Percentiles rank a stretch among this genome's conserved stretches.
phyloP scores from a whole-genome alignment of 179 eudicot species.

The Silene vulgaris region DNA sequence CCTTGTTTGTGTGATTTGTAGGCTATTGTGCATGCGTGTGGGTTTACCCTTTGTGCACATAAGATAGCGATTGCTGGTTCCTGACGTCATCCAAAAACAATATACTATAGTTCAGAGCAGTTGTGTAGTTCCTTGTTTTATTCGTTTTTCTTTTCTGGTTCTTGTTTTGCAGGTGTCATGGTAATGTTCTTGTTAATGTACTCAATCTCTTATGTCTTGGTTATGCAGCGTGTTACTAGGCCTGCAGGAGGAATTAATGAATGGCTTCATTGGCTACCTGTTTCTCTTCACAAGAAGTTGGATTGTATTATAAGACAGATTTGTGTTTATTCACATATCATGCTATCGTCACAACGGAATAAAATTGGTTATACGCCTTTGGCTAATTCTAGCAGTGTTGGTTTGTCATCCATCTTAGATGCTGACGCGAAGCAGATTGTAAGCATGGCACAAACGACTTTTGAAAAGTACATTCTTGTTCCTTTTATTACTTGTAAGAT shows the following conservation, averaged over 20 bases:
- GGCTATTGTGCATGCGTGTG: too few species aligned
- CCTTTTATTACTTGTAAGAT: slow-evolving; percentile 7
- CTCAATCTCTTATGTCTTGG: slow-evolving; percentile 10
- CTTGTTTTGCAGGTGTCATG: not conserved
- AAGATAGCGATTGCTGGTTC: too few species aligned
- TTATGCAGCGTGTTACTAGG: slow-evolving; percentile 76
- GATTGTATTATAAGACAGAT: slow-evolving; percentile 50
- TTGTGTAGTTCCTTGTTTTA: not conserved
- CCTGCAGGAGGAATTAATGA: slow-evolving; percentile 89
- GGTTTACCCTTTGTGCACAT: too few species aligned
- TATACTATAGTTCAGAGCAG: not conserved
- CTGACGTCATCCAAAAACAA: too few species aligned
- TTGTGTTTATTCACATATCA: slow-evolving; percentile 46
- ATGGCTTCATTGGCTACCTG: slow-evolving; percentile 94
- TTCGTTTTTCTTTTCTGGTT: not conserved
- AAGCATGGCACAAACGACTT: slow-evolving; percentile 67
- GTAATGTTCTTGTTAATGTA: not conserved
- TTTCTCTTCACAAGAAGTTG: slow-evolving; percentile 67
- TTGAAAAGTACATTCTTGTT: slow-evolving; percentile 55
- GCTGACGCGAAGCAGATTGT: slow-evolving; percentile 81
- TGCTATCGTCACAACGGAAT: slow-evolving; percentile 41
- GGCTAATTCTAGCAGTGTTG: slow-evolving; percentile 48
- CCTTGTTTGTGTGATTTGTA: too few species aligned
- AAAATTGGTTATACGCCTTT: slow-evolving; percentile 30
- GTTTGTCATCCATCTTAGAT: slow-evolving; percentile 64